Evolutionary conservation across 495 filamentous ascomycete species (phyloP).

Genomic region (Polyplosphaeria fusca): DNA sequence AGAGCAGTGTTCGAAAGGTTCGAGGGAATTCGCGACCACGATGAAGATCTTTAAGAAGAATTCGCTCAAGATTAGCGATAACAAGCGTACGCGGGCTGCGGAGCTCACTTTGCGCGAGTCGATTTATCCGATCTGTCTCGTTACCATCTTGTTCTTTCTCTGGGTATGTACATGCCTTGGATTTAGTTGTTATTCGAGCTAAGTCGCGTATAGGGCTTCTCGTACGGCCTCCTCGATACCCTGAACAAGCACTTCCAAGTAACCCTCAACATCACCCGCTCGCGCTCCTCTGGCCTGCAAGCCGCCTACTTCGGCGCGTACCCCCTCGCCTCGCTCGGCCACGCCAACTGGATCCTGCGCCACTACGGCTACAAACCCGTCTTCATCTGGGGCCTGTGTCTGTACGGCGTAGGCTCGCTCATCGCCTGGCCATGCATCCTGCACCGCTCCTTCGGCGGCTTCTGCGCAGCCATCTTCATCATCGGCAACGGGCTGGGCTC

Average conservation of each 20-base stretch:
- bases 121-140: slow-evolving; percentile 56
- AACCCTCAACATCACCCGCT: slow-evolving; percentile 51
- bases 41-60: slow-evolving; percentile 24
- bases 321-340: slow-evolving; percentile 58
- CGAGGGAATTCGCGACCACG: no score
- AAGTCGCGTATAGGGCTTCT: slow-evolving; percentile 51
- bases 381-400: slow-evolving; percentile 39
- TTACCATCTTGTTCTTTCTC: slow-evolving; percentile 77
- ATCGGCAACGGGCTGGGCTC: slow-evolving; percentile 55
- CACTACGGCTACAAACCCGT: slow-evolving; percentile 40
- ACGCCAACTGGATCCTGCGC: slow-evolving; percentile 50
- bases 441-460: slow-evolving; percentile 56
- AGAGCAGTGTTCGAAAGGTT: no score
- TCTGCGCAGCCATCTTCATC: slow-evolving; percentile 59
- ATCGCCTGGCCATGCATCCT: slow-evolving; percentile 56
- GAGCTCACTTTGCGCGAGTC: slow-evolving; percentile 55
- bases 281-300: slow-evolving; percentile 53
- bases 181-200: background rate
- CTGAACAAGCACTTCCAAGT: slow-evolving; percentile 66
- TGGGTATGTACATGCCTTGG: slow-evolving; percentile 50
- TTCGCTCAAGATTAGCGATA: slow-evolving; percentile 25
- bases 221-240: slow-evolving; percentile 75
- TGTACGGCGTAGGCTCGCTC: slow-evolving; percentile 47
- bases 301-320: slow-evolving; percentile 58
- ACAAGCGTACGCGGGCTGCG: slow-evolving; percentile 28